phyloP scores from a whole-genome alignment of 441 rosid species.

The Raphanus hybrid region DNA sequence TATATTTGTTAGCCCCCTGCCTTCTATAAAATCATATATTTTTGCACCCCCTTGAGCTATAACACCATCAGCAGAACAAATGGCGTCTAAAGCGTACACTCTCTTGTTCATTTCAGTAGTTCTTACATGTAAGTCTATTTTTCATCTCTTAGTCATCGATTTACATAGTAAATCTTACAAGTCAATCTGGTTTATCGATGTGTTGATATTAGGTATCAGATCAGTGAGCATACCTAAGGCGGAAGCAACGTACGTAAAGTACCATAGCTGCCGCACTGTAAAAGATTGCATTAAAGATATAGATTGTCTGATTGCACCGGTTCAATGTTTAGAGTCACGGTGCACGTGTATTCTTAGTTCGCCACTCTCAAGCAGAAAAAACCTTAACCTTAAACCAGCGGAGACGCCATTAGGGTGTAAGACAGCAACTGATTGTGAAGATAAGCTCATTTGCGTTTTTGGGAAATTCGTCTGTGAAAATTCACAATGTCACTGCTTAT shows the following conservation, averaged over 20 bases:
- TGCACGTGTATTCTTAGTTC: not conserved
- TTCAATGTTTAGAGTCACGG: not conserved
- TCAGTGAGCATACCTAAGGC: no score
- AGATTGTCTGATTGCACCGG: not conserved
- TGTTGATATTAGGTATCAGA: no score
- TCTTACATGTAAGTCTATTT: slow-evolving; percentile 24
- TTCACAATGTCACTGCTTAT: slow-evolving; percentile 20
- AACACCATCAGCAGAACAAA: slow-evolving; percentile 12
- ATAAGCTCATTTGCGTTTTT: slow-evolving; percentile 24
- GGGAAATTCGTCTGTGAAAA: slow-evolving; percentile 24
- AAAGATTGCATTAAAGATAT: not conserved
- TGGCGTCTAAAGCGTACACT: slow-evolving; percentile 23
- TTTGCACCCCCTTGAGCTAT: not conserved
- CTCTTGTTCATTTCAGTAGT: slow-evolving; percentile 21
- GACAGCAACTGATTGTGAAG: slow-evolving; percentile 32
- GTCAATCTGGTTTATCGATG: not conserved
- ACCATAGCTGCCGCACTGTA: no score
- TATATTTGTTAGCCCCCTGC: not conserved
- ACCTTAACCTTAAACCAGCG: not conserved
- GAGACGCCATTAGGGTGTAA: slow-evolving; percentile 20
- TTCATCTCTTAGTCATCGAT: not conserved
- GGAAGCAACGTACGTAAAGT: no score
- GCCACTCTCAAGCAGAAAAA: slow-evolving; percentile 14
- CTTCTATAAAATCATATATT: not conserved
- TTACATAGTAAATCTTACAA: not conserved